Evolutionary conservation across 805 yeast species (phyloP).

Genomic region (Saturnispora gosingensis): DNA sequence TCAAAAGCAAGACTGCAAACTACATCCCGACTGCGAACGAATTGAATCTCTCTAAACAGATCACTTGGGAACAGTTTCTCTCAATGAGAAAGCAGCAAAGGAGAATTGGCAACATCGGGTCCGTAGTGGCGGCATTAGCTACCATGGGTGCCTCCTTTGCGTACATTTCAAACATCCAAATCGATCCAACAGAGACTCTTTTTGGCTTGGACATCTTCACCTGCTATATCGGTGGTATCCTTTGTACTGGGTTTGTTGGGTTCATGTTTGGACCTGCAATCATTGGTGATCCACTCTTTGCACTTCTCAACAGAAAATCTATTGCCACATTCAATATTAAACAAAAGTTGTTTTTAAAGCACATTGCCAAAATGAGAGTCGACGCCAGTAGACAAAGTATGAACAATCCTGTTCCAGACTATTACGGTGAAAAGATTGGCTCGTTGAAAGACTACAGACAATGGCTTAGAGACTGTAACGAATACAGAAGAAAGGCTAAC

Average conservation of each 20-base stretch:
- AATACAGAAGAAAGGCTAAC: slow-evolving; percentile 73
- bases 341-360: slow-evolving; percentile 67
- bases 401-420: slow-evolving; percentile 96
- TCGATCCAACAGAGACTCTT: slow-evolving; percentile 83
- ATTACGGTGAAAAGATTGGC: slow-evolving; percentile 92
- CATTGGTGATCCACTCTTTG: slow-evolving; percentile 62
- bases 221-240: slow-evolving; percentile 65
- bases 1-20: background rate
- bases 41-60: slow-evolving; percentile 16
- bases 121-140: slow-evolving; percentile 54
- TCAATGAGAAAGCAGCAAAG: slow-evolving; percentile 68
- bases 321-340: slow-evolving; percentile 44
- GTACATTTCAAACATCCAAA: slow-evolving; percentile 68
- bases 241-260: slow-evolving; percentile 68
- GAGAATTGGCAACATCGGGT: slow-evolving; percentile 55
- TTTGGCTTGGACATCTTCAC: slow-evolving; percentile 87
- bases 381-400: slow-evolving; percentile 88
- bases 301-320: slow-evolving; percentile 37
- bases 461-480: slow-evolving; percentile 93
- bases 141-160: slow-evolving; percentile 67
- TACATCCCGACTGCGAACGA: slow-evolving; percentile 18
- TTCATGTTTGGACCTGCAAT: slow-evolving; percentile 74
- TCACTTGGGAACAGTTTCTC: slow-evolving; percentile 79
- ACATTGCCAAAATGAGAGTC: slow-evolving; percentile 69
- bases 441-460: slow-evolving; percentile 80